Evolutionary conservation across 768 basidiomycete genomes (phyloP).

Genomic region (Agaricus sinodeliciosus): DNA sequence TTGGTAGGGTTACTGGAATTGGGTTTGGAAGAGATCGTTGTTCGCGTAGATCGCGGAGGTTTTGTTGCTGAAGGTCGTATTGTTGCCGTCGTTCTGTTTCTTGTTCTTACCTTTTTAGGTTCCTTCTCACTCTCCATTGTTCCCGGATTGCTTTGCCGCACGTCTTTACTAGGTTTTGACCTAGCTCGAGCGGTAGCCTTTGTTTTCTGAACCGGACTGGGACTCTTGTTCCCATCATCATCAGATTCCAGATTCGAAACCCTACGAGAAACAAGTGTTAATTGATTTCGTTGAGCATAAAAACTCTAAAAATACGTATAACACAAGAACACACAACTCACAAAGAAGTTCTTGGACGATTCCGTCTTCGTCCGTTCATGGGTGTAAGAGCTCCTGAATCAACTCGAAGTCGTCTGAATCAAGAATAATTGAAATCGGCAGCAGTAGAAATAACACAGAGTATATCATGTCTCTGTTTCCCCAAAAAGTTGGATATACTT

Average conservation of each 20-base stretch:
- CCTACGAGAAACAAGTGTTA: no score
- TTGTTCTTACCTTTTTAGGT: not conserved
- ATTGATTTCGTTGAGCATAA: not conserved
- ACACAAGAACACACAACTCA: not conserved
- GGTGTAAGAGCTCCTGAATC: conserved; percentile 1
- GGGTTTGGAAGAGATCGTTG: not conserved
- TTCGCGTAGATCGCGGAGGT: not conserved
- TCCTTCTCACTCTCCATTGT: not conserved
- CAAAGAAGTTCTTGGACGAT: not conserved
- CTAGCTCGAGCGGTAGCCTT: not conserved
- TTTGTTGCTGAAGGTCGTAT: not conserved
- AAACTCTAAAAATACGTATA: not conserved
- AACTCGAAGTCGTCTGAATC: not conserved
- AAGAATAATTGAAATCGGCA: not conserved
- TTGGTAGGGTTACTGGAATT: not conserved
- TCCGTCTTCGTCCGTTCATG: conserved; percentile 5
- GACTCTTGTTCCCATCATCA: conserved; percentile 6
- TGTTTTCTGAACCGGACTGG: conserved; percentile 4
- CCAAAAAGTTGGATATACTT: not conserved
- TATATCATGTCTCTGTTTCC: not conserved
- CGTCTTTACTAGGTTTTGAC: not conserved
- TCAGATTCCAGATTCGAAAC: conserved; percentile 6
- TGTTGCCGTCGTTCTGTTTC: not conserved
- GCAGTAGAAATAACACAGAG: not conserved
- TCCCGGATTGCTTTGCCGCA: not conserved